Evolutionary conservation across 2,329 filamentous ascomycete species (phyloP).

Genomic region (Pseudocercospora macadamiae): DNA sequence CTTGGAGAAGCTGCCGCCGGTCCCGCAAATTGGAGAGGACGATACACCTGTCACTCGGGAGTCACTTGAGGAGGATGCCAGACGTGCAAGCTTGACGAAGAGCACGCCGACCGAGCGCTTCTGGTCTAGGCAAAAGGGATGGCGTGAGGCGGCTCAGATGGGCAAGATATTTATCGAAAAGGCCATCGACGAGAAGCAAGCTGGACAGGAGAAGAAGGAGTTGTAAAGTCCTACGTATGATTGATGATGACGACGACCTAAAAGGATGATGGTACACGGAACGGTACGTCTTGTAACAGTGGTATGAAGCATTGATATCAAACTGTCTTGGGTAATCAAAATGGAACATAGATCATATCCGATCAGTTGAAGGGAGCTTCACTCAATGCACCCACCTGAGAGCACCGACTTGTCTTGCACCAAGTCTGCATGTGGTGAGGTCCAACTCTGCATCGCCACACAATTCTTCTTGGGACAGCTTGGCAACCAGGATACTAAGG

Average conservation of each 20-base stretch:
- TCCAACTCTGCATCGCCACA: too few relatives aligned
- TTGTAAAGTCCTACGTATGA: constrained; percentile 24
- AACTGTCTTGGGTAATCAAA: not conserved
- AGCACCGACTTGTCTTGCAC: too few relatives aligned
- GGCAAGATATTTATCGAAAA: constrained; percentile 56
- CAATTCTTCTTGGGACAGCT: too few relatives aligned
- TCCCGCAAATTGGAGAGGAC: constrained; percentile 52
- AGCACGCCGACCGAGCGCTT: constrained; percentile 54
- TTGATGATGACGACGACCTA: not conserved
- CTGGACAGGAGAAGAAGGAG: constrained; percentile 38
- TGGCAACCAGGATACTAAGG: too few relatives aligned
- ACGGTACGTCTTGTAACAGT: not conserved
- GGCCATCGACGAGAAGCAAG: constrained; percentile 28
- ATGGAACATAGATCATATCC: too few relatives aligned
- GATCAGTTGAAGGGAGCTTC: too few relatives aligned
- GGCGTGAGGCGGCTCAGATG: constrained; percentile 55
- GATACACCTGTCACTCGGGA: constrained; percentile 65
- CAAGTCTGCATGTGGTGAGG: too few relatives aligned
- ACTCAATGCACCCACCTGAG: too few relatives aligned
- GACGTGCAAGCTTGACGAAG: constrained; percentile 43
- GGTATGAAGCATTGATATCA: not conserved
- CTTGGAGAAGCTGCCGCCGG: constrained; percentile 54
- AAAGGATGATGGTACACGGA: not conserved
- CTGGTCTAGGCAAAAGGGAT: constrained; percentile 55
- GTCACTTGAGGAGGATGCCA: constrained; percentile 63